Base-by-base conservation (phyloP, 2,329 filamentous ascomycete genomes). In the Blastomyces parvus region DNA sequence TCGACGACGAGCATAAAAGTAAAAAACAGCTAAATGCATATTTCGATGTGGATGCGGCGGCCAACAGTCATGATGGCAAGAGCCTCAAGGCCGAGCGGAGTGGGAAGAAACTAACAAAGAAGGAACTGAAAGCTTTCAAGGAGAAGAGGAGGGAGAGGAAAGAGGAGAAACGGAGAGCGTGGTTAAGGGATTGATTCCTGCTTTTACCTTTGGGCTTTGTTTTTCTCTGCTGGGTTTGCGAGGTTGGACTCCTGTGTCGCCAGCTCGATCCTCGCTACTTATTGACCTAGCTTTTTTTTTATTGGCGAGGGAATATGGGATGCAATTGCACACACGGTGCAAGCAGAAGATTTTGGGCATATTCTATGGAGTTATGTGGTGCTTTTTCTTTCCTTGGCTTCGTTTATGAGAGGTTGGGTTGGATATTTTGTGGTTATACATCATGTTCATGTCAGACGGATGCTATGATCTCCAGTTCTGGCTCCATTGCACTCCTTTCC, bases 31-130 rank as follows among this genome's bases (percentile, higher is more conserved):
- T 97, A 88, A 89, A 90, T 72, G 90, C 91, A 50, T 97, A 88
- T 77, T 99, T 97, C 74, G 93, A 99, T 73, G 92, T 97, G 53
- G 92, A 97, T 74, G 90, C 91, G 4, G 92, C 91, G 2, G 93
- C 92, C 4, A 97, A 96, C 72, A 85, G 85, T 64, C 92, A 99
- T 72, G 88, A 96, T 69, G 94, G 94, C 1, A 85, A 88, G 64
- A 97, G 92, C 72, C 80, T 99, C 64, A 95, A 93, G 77, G 94
- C 91, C 1, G 94, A 99, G 80, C 83, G 94, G 62, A 87, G 89
- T 64, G 86, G 87, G 62, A 92, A 94, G 83, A 91, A 90, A 77
- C 82, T 93, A 30, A 88, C 80, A 63, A 96, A 93, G 81, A 82
- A 88, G 65, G 91, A 99, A 78, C 79, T 99, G 67, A 93, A 95